These are phyloP conservation scores for Exsudoporus floridanus DNA, from an alignment of 1,284 basidiomycete species.

Conservation along the genomic window DNA sequence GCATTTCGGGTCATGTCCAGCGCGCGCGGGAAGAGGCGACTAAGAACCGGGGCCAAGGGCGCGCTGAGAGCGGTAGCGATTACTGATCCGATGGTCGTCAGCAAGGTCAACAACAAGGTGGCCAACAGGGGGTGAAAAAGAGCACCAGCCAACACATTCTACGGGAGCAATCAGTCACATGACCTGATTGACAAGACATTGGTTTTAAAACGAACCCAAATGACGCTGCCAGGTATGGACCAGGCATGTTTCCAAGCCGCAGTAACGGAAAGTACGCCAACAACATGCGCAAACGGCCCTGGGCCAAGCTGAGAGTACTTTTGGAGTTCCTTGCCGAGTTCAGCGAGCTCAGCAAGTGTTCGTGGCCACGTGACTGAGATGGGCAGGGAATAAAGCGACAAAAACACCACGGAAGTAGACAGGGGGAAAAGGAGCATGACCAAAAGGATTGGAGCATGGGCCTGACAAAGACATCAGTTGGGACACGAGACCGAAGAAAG, in stretches of 20 bases:
- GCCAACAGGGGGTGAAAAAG: slow-evolving; percentile 80
- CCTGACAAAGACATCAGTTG: slow-evolving; percentile 39
- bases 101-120: slow-evolving; percentile 72
- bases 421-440: slow-evolving; percentile 70
- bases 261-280: slow-evolving; percentile 81
- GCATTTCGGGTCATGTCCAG: slow-evolving; percentile 77
- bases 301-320: slow-evolving; percentile 71
- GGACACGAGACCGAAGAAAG: slow-evolving; percentile 15
- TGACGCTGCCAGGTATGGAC: slow-evolving; percentile 88
- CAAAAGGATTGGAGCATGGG: slow-evolving; percentile 61
- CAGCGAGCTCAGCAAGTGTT: slow-evolving; percentile 70
- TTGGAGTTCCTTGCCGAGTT: slow-evolving; percentile 71
- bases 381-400: slow-evolving; percentile 58
- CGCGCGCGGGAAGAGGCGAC: slow-evolving; percentile 77
- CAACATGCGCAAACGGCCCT: slow-evolving; percentile 62
- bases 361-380: slow-evolving; percentile 74
- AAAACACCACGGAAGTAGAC: slow-evolving; percentile 52
- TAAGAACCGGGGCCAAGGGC: slow-evolving; percentile 82
- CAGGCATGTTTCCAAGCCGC: slow-evolving; percentile 94
- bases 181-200: slow-evolving; percentile 13
- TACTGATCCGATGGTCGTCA: slow-evolving; percentile 84
- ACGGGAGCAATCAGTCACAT: slow-evolving; percentile 21
- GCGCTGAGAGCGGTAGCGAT: slow-evolving; percentile 75
- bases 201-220: slow-evolving; percentile 61
- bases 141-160: slow-evolving; percentile 90